These are phyloP conservation scores for Epichloe aotearoae DNA, from an alignment of 2,329 filamentous ascomycete genomes.

Conservation along the genomic window DNA sequence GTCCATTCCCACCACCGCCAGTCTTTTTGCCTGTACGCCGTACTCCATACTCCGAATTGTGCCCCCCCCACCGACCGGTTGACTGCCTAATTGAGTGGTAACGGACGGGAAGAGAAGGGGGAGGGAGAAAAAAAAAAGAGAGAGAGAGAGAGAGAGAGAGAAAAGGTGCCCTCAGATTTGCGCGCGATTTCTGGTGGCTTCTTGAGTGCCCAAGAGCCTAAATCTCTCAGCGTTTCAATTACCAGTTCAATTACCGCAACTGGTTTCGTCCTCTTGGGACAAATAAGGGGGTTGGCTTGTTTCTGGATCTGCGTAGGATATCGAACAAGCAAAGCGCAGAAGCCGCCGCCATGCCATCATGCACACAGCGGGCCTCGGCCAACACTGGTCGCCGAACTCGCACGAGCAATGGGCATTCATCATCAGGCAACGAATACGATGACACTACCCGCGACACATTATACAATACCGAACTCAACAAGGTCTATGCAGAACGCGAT, in stretches of 20 bases:
- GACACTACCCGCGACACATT: constrained; percentile 10
- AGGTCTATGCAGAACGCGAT: constrained; percentile 10
- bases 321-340: background rate
- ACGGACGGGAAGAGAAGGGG: background rate
- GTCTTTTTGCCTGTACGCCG: background rate
- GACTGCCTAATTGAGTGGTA: background rate
- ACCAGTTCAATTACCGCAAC: background rate
- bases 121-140: background rate
- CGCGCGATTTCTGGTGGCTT: background rate
- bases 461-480: constrained; percentile 13
- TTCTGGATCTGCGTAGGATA: background rate
- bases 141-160: background rate
- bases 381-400: constrained; percentile 8
- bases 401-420: background rate
- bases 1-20: background rate
- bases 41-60: background rate
- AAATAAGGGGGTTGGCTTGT: background rate
- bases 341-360: constrained; percentile 6
- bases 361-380: constrained; percentile 8
- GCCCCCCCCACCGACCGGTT: background rate
- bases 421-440: constrained; percentile 6
- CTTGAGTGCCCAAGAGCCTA: background rate
- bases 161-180: background rate
- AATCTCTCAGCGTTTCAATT: background rate
- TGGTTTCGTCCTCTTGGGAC: background rate